phyloP scores from a whole-genome alignment of 1,284 basidiomycete species.

The Ganoderma resinaceum region DNA sequence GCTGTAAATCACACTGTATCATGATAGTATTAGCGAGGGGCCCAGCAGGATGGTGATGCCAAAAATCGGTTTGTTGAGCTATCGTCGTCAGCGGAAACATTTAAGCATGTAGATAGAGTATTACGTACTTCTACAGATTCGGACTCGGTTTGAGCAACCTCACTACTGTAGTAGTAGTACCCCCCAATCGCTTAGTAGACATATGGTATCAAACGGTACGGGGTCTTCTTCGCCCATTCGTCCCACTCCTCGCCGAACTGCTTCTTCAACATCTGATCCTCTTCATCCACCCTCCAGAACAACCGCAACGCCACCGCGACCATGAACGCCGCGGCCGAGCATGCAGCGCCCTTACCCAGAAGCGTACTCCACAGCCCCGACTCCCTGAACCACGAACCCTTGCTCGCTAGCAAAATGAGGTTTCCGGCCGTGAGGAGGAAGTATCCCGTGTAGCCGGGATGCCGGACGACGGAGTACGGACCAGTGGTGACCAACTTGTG shows the following conservation, averaged over 20 bases:
- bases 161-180: too few species aligned
- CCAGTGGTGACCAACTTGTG: slow-evolving; percentile 2
- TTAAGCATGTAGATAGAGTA: background rate
- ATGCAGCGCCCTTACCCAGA: background rate
- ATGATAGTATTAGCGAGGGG: too few species aligned
- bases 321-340: background rate
- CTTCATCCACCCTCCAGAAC: background rate
- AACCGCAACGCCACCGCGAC: background rate
- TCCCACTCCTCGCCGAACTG: slow-evolving; percentile 5
- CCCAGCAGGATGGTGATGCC: too few species aligned
- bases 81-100: background rate
- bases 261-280: slow-evolving; percentile 5
- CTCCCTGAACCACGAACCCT: slow-evolving; percentile 5
- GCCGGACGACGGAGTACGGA: background rate
- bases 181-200: background rate
- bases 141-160: background rate
- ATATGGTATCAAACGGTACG: slow-evolving; percentile 3
- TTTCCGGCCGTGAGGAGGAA: background rate
- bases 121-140: background rate
- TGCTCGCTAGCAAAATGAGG: slow-evolving; percentile 2
- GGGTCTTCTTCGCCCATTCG: slow-evolving; percentile 4
- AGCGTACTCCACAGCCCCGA: slow-evolving; percentile 2
- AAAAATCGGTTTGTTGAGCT: background rate
- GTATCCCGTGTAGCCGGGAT: background rate
- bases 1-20: too few species aligned